Percentiles rank a stretch among this genome's conserved stretches.
Conservation (phyloP, 495 filamentous ascomycete genomes). For the Talaromyces trachyspermus region DNA sequence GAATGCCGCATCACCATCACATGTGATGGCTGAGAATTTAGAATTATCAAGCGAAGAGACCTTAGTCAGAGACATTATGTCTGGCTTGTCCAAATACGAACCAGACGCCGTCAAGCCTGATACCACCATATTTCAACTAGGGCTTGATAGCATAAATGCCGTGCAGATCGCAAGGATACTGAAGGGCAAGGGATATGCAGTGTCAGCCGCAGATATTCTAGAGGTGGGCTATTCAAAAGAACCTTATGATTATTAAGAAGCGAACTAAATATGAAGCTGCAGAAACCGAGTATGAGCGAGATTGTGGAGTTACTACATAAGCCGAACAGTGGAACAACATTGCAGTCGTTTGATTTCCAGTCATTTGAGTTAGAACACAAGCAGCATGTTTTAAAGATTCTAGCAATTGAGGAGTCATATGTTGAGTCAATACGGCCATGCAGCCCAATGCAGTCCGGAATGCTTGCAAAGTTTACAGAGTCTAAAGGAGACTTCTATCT, state of each 20-base stretch:
- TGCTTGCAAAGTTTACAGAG: slow-evolving; percentile 66
- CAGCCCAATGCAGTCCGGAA: slow-evolving; percentile 71
- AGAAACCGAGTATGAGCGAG: slow-evolving; percentile 36
- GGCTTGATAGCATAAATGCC: slow-evolving; percentile 38
- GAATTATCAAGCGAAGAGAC: slow-evolving; percentile 45
- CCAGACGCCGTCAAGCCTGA: slow-evolving; percentile 39
- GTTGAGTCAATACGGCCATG: slow-evolving; percentile 31
- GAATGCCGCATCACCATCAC: slow-evolving; percentile 8
- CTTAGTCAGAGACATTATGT: slow-evolving; percentile 48
- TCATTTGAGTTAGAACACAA: slow-evolving; percentile 47
- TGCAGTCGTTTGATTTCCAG: slow-evolving; percentile 17
- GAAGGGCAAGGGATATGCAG: slow-evolving; percentile 46
- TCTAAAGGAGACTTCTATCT: slow-evolving; percentile 65
- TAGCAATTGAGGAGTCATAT: slow-evolving; percentile 10
- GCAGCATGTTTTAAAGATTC: slow-evolving; percentile 36
- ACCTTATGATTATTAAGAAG: slow-evolving; percentile 13
- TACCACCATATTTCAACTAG: slow-evolving; percentile 43
- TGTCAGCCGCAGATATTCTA: slow-evolving; percentile 62
- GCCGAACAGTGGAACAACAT: slow-evolving; percentile 5
- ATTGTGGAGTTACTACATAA: slow-evolving; percentile 20
- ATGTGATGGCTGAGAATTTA: background rate
- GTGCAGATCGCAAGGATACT: slow-evolving; percentile 59
- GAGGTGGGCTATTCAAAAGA: slow-evolving; percentile 34
- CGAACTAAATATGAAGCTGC: slow-evolving; percentile 51
- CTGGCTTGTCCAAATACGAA: slow-evolving; percentile 42